Evolutionary conservation across 2,329 filamentous ascomycete genomes (phyloP).

Genomic region (Cladosporium colombiae): DNA sequence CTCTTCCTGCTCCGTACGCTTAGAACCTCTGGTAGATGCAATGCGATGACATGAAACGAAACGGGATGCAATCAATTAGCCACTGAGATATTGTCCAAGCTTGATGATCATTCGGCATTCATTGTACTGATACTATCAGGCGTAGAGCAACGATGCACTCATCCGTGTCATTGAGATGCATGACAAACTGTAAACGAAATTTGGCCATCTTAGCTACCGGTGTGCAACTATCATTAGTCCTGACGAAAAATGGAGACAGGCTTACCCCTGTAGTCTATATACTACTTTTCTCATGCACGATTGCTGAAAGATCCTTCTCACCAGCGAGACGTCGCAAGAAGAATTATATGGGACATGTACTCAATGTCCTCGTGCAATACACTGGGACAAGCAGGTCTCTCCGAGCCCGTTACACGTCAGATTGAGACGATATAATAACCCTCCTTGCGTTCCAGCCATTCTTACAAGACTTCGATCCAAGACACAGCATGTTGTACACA

Average conservation of each 20-base stretch:
- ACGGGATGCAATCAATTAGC: background rate
- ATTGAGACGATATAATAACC: background rate
- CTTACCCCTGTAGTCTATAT: background rate
- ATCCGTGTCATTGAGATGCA: background rate
- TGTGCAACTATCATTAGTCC: no score
- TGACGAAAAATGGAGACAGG: no score
- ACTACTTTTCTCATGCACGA: background rate
- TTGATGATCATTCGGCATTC: background rate
- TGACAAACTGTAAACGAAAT: background rate
- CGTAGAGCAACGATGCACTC: background rate
- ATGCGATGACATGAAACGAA: background rate
- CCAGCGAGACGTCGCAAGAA: background rate
- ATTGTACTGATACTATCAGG: background rate
- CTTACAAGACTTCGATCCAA: background rate
- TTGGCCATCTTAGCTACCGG: no score
- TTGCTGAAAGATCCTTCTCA: background rate
- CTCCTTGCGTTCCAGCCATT: background rate
- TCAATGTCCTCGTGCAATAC: background rate
- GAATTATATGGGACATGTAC: no score
- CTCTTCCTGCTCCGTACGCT: background rate
- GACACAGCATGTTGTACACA: background rate
- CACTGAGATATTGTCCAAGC: background rate
- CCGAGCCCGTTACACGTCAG: background rate
- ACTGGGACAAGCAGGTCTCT: background rate
- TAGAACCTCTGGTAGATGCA: background rate